Conservation (phyloP, 176 grass and related monocot species). For the Rhynchospora tenuis region DNA sequence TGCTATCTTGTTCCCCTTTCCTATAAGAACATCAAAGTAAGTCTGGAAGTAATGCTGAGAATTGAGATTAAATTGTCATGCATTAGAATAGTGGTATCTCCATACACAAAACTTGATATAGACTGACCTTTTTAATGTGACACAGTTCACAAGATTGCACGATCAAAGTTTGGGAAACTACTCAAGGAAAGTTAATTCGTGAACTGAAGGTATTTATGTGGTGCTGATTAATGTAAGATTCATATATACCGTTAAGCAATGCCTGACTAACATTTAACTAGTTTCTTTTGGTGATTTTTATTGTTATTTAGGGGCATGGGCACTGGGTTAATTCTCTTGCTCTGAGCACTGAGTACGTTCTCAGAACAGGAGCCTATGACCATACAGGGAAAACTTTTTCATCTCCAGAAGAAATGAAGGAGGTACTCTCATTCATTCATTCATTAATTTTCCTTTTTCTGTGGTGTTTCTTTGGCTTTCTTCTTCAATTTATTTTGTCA, state of each 20-base stretch:
- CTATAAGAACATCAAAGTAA: not conserved
- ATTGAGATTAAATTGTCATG: not conserved
- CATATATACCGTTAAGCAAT: constrained; percentile 11
- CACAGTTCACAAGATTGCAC: constrained; percentile 92
- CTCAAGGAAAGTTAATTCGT: constrained; percentile 88
- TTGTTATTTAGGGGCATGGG: constrained; percentile 67
- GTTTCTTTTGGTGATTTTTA: not conserved
- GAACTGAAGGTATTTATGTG: constrained; percentile 58
- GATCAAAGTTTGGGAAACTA: constrained; percentile 98
- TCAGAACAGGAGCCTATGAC: constrained; percentile 90
- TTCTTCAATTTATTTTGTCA: not conserved
- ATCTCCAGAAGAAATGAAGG: constrained; percentile 83
- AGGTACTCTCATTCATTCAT: constrained; percentile 33
- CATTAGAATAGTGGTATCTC: not conserved
- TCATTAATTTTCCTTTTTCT: not conserved
- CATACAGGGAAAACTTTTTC: constrained; percentile 86
- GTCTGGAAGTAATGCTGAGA: not conserved
- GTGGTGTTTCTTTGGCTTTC: not conserved
- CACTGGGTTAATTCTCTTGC: constrained; percentile 99
- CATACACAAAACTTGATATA: not conserved
- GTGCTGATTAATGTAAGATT: not conserved
- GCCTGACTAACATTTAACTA: not conserved
- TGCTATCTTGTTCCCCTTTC: not conserved
- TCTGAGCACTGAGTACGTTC: constrained; percentile 94
- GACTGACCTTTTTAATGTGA: not conserved